Evolutionary conservation across 306 rosid species (phyloP), one percentile per base, ranked within the genome.

Genomic region (Abrus precatorius): DNA sequence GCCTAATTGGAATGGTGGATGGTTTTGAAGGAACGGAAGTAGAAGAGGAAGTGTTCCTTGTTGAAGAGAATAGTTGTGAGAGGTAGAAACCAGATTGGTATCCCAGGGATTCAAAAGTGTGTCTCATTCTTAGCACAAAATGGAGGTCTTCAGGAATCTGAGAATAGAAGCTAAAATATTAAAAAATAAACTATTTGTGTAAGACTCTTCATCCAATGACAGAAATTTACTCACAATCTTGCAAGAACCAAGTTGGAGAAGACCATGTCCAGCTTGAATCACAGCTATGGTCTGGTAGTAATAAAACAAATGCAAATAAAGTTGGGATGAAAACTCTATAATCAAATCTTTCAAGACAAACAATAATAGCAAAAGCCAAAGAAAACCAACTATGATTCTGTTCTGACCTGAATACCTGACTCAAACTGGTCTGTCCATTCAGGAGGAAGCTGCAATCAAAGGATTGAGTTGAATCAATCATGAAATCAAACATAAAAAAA

Each of bases 261-360:
- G 99, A 72, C 99, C 99, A 83, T 96, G 99, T 1, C 99, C 99
- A 80, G 99, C 99, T 91, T 96, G 99, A 86, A 96, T 96, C 2
- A 96, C 99, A 87, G 99, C 99, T 52, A 96, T 96, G 20, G 99
- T 96, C 99, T 96, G 89, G 56, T 77, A 48, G 56, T 77, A 48
- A 88, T 67, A 74, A 12, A 64, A 81, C 47, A 9, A 13, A 85
- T 27, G 49, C 80, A 66, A 50, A 34, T 3, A 74, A 74, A 76
- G 66, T 8, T 57, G 28, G 27, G 68, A n/a, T 69, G 65, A 80
- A 80, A 47, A 78, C 10, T 52, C 7, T 2, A 71, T 52, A 77
- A 13, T 38, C 20, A 34, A 77, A 81, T 57, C 27, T 12, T 12
- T 40, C 65, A 6, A 62, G 68, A 52, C 1, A 62, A 57, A 30